These are phyloP conservation scores for Pestalotiopsis sp. DNA, from an alignment of 2,329 filamentous ascomycete genomes.

Conservation along the genomic window DNA sequence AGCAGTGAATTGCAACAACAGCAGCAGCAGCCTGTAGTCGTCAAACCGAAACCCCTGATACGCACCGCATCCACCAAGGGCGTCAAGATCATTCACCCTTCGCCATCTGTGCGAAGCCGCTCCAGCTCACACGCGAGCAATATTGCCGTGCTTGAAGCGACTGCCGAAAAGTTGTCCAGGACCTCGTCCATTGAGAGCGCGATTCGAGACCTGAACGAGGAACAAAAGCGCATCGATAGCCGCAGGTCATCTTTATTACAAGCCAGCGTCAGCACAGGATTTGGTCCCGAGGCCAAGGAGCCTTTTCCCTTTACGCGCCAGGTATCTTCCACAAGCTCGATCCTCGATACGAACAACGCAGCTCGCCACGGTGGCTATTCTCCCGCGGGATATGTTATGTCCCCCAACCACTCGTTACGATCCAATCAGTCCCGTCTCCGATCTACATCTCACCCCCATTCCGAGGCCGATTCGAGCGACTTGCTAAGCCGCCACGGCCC, in stretches of 20 bases:
- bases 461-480: constrained; percentile 41
- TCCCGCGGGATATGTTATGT: constrained; percentile 69
- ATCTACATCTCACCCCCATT: constrained; percentile 54
- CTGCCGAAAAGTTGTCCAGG: constrained; percentile 73
- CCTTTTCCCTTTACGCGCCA: constrained; percentile 41
- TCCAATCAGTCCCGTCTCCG: constrained; percentile 51
- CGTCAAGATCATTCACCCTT: constrained; percentile 57
- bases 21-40: constrained; percentile 15
- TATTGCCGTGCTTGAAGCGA: constrained; percentile 75
- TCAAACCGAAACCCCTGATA: constrained; percentile 46
- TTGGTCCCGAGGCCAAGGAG: constrained; percentile 28
- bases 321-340: constrained; percentile 58
- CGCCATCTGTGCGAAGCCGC: constrained; percentile 63
- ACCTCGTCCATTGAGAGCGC: constrained; percentile 78
- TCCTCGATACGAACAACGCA: constrained; percentile 68
- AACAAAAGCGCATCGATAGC: constrained; percentile 72
- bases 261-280: constrained; percentile 46
- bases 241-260: constrained; percentile 65
- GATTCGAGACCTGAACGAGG: constrained; percentile 72
- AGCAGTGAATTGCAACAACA: constrained; percentile 5
- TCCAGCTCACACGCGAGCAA: constrained; percentile 67
- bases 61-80: constrained; percentile 49
- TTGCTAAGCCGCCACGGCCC: constrained; percentile 55
- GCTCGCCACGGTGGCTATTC: constrained; percentile 73
- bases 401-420: constrained; percentile 64